Conservation (phyloP, 805 yeast genomes). For the Ogataea naganishii region DNA sequence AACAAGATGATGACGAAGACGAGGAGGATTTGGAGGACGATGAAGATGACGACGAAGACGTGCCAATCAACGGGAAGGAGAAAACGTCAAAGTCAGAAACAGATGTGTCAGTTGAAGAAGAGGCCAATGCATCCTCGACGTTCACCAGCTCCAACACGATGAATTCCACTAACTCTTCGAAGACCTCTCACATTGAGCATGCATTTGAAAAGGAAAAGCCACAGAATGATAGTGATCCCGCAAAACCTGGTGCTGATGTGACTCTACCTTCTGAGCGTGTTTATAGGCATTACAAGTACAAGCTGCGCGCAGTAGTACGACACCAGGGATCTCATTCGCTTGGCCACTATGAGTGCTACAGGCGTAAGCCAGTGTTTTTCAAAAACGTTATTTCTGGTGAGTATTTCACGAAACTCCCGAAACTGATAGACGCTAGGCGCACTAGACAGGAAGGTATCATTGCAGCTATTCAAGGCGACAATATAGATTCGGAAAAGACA, state of each 20-base stretch:
- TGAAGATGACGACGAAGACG: constrained; percentile 3
- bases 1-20: constrained; percentile 9
- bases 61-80: neutral
- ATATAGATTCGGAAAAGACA: neutral
- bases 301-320: constrained; percentile 63
- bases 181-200: too few species aligned
- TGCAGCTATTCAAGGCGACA: neutral
- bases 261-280: neutral
- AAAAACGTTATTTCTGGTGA: constrained; percentile 25
- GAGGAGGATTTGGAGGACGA: constrained; percentile 8
- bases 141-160: constrained; percentile 1
- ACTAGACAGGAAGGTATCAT: constrained; percentile 5
- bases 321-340: constrained; percentile 84
- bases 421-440: constrained; percentile 1
- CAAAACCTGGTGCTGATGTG: constrained; percentile 1
- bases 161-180: too few species aligned
- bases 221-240: constrained; percentile 5
- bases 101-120: constrained; percentile 1
- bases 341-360: constrained; percentile 89
- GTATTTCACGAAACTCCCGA: constrained; percentile 14
- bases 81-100: constrained; percentile 1
- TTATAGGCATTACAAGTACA: constrained; percentile 30
- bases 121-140: too few species aligned
- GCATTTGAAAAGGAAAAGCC: too few species aligned
- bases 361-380: constrained; percentile 59